These are phyloP conservation scores for Mortierella sp. DNA, from an alignment of 371 early-diverging fungal species.

Conservation along the genomic window DNA sequence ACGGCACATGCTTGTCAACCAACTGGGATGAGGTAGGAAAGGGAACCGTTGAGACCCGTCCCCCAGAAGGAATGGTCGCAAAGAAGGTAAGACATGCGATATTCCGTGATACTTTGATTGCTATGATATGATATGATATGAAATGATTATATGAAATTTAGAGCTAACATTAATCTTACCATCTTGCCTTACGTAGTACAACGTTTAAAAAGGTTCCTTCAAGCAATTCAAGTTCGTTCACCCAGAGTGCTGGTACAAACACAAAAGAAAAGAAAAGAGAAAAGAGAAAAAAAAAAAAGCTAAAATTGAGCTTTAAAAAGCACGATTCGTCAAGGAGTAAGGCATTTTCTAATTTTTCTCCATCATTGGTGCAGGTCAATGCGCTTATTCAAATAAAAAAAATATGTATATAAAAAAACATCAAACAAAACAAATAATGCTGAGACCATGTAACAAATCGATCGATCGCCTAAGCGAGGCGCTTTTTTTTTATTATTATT, in stretches of 20 bases:
- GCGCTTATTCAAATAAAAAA: background rate
- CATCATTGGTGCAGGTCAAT: conserved; percentile 1
- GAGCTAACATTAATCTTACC: background rate
- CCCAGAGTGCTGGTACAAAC: too few species aligned
- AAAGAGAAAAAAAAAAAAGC: too few species aligned
- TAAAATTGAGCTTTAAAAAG: background rate
- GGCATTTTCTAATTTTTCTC: too few species aligned
- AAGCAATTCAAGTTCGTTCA: background rate
- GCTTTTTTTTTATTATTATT: too few species aligned
- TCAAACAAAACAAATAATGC: too few species aligned
- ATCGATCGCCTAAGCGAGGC: too few species aligned
- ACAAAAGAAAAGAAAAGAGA: too few species aligned
- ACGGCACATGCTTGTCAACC: conserved; percentile 95
- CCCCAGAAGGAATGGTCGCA: conserved; percentile 93
- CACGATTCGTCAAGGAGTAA: background rate
- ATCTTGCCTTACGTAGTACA: conserved; percentile 1
- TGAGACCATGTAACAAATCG: too few species aligned
- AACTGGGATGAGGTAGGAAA: conserved; percentile 95
- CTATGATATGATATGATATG: too few species aligned
- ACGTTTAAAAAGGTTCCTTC: background rate
- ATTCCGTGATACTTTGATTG: background rate
- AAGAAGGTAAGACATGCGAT: conserved; percentile 64
- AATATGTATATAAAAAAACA: too few species aligned
- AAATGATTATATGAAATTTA: too few species aligned
- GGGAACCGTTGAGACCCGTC: conserved; percentile 84